A percentile compares a stretch with the other conserved stretches of the same genome.
phyloP scores from a whole-genome alignment of 192 early-diverging fungal species.

The Blastocladiella britannica region DNA sequence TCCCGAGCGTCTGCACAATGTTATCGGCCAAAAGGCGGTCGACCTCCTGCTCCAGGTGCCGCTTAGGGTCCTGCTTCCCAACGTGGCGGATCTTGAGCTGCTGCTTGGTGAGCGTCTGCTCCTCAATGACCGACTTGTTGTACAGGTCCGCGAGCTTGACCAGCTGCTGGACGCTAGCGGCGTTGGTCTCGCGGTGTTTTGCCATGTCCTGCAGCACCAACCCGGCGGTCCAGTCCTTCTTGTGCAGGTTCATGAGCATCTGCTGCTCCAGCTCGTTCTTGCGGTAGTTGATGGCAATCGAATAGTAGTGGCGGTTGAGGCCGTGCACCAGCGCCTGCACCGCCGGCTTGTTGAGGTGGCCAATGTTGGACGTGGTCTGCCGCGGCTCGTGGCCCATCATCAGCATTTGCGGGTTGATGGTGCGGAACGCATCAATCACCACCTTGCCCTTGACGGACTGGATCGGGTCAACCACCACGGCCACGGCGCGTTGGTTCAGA shows the following conservation, averaged over 20 bases:
- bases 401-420: conserved; percentile 71
- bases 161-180: conserved; percentile 74
- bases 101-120: conserved; percentile 74
- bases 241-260: conserved; percentile 97
- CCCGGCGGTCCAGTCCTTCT: conserved; percentile 98
- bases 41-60: conserved; percentile 84
- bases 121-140: conserved; percentile 96
- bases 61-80: conserved; percentile 99
- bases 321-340: conserved; percentile 97
- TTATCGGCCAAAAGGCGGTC: conserved; percentile 85
- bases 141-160: conserved; percentile 73
- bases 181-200: conserved; percentile 61
- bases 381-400: conserved; percentile 82
- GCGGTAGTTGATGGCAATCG: conserved; percentile 96
- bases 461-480: conserved; percentile 97
- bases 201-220: conserved; percentile 63
- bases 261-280: conserved; percentile 99
- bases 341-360: conserved; percentile 89
- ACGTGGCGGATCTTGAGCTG: conserved; percentile 96
- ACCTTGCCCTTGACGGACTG: conserved; percentile 99
- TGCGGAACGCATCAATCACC: conserved; percentile 97
- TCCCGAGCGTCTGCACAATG: conserved; percentile 86
- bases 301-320: conserved; percentile 96
- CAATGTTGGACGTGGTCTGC: conserved; percentile 96
- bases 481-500: conserved; percentile 80